phyloP scores from a whole-genome alignment of 2,329 filamentous ascomycete species.

The Phialophora verrucosa region DNA sequence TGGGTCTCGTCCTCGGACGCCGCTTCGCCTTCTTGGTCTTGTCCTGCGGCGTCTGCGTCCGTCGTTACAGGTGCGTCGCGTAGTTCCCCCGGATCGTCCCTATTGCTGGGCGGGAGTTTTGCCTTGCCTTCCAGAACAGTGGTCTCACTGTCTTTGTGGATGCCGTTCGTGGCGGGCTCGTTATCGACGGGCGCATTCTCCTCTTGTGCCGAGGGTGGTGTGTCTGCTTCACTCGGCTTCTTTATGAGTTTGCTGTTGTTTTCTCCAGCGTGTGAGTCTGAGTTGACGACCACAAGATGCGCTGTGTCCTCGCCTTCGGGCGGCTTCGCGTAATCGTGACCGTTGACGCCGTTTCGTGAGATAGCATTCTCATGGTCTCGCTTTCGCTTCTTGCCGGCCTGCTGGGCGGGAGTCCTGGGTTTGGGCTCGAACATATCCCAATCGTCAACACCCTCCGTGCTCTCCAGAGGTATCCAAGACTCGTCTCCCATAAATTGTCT shows the following conservation, averaged over 20 bases:
- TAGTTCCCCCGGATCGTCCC: conserved; percentile 4
- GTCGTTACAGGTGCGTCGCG: conserved; percentile 26
- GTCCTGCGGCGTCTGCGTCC: conserved; percentile 32
- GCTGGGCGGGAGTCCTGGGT: conserved; percentile 23
- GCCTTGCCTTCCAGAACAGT: conserved; percentile 6
- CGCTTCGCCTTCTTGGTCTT: conserved; percentile 20
- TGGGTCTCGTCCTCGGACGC: conserved; percentile 38
- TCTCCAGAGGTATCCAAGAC: conserved; percentile 63
- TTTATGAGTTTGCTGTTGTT: neutral
- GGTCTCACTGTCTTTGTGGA: conserved; percentile 13
- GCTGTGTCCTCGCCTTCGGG: neutral
- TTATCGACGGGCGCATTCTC: neutral
- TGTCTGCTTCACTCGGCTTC: neutral
- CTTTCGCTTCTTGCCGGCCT: conserved; percentile 34
- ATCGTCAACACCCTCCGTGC: conserved; percentile 59
- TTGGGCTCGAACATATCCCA: conserved; percentile 53
- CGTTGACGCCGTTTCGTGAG: conserved; percentile 32
- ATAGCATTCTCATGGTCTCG: conserved; percentile 21
- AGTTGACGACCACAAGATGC: neutral
- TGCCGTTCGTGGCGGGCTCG: conserved; percentile 26
- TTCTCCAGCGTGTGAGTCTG: neutral
- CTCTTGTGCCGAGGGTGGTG: neutral
- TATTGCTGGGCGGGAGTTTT: neutral
- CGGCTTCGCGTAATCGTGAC: conserved; percentile 21
- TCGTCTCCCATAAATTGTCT: conserved; percentile 65